Conservation (phyloP, 2,329 filamentous ascomycete species). For the Cordyceps pruinosa region DNA sequence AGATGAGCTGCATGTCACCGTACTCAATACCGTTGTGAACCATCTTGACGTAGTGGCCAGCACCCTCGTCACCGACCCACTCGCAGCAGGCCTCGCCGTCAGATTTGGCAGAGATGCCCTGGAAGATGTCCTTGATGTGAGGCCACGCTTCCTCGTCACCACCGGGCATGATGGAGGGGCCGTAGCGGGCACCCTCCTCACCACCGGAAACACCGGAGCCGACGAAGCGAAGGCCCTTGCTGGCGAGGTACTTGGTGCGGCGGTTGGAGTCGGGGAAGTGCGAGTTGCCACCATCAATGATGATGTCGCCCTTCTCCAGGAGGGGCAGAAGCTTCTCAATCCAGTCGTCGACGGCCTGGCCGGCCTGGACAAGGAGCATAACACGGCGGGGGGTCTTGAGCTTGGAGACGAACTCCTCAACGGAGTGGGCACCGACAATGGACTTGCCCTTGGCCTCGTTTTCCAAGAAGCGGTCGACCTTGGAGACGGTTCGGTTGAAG, state of each 20-base stretch:
- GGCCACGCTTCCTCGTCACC: constrained; percentile 98
- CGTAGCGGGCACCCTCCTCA: constrained; percentile 97
- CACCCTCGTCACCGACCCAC: constrained; percentile 99
- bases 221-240: constrained; percentile 91
- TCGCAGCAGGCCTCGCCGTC: constrained; percentile 97
- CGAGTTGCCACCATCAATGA: constrained; percentile 95
- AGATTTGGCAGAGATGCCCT: constrained; percentile 95
- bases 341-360: constrained; percentile 96
- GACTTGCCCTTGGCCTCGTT: constrained; percentile 95
- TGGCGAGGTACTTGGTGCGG: constrained; percentile 76
- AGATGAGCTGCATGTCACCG: constrained; percentile 99
- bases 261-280: constrained; percentile 96
- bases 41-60: constrained; percentile 99
- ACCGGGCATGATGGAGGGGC: constrained; percentile 97
- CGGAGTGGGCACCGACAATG: constrained; percentile 85
- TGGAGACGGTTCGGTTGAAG: constrained; percentile 97
- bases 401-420: constrained; percentile 92
- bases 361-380: constrained; percentile 99
- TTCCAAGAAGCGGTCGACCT: constrained; percentile 89
- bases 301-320: constrained; percentile 84
- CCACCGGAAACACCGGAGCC: constrained; percentile 97
- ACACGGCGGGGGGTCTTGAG: constrained; percentile 94
- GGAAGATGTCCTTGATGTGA: constrained; percentile 98
- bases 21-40: constrained; percentile 99
- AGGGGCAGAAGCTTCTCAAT: constrained; percentile 88